phyloP scores from a whole-genome alignment of 371 early-diverging fungal species.

The Chytridium lagenaria region DNA sequence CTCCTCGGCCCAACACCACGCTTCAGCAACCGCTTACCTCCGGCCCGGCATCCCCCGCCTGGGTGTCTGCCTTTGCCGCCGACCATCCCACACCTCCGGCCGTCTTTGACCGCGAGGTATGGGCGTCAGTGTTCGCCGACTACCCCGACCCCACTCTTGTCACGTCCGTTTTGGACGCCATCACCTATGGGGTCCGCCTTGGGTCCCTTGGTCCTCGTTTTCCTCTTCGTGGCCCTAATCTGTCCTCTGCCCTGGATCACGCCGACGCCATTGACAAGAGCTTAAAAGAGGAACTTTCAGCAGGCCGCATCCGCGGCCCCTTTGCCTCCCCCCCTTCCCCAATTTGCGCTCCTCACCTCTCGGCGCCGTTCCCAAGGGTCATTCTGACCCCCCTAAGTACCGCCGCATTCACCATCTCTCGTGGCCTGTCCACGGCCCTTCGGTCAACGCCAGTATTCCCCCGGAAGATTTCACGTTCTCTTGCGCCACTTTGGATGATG shows the following conservation, averaged over 20 bases:
- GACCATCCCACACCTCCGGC: neutral
- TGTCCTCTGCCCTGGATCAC: neutral
- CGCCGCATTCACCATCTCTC: conserved; percentile 22
- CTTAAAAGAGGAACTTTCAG: neutral
- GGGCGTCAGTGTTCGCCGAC: neutral
- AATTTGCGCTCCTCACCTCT: conserved; percentile 23
- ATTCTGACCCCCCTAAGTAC: neutral
- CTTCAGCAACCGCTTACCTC: conserved; percentile 3
- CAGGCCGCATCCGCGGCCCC: conserved; percentile 10
- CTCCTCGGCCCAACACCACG: conserved; percentile 17
- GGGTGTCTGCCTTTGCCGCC: conserved; percentile 16
- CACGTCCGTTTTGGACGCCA: conserved; percentile 1
- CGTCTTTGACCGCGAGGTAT: neutral
- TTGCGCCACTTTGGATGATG: conserved; percentile 9
- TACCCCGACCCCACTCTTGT: conserved; percentile 20
- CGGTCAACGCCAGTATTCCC: conserved; percentile 20
- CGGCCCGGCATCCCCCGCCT: too few species aligned
- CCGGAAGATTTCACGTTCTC: neutral
- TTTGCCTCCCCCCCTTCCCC: conserved; percentile 13
- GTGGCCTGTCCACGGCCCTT: conserved; percentile 12
- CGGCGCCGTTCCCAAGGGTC: conserved; percentile 17
- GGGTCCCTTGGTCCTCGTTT: neutral
- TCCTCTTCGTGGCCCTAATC: neutral
- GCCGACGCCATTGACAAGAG: neutral
- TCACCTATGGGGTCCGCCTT: conserved; percentile 16